phyloP scores from a whole-genome alignment of 805 yeast genomes.

The Candida nanaspora region DNA sequence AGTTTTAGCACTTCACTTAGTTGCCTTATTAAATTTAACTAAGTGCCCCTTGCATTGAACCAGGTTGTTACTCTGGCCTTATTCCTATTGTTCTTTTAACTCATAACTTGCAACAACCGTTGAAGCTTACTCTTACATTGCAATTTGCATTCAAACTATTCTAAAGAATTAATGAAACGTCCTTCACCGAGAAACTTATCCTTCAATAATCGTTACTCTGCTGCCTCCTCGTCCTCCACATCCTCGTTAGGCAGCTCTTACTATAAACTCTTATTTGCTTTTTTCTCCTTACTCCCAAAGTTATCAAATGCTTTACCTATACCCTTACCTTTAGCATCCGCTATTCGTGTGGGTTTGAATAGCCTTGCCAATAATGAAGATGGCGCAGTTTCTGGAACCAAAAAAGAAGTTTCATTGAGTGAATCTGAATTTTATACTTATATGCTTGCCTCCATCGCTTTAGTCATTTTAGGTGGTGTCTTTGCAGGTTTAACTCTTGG shows the following conservation, averaged over 20 bases:
- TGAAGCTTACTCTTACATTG: too few relatives aligned
- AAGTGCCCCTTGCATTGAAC: too few relatives aligned
- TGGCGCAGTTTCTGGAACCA: slow-evolving; percentile 1
- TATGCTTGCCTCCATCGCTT: slow-evolving; percentile 43
- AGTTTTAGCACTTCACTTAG: too few relatives aligned
- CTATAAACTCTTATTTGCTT: slow-evolving; percentile 11
- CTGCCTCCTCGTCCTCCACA: neutral
- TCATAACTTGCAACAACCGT: too few relatives aligned
- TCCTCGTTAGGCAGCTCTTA: neutral
- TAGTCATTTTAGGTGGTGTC: slow-evolving; percentile 79
- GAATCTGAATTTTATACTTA: slow-evolving; percentile 37
- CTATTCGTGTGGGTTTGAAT: neutral
- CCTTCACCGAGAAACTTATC: neutral
- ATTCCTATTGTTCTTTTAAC: too few relatives aligned
- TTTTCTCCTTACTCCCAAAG: slow-evolving; percentile 18
- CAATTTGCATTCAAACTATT: too few relatives aligned
- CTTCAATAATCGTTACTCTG: neutral
- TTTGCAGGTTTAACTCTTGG: slow-evolving; percentile 94
- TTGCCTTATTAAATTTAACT: too few relatives aligned
- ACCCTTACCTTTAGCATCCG: neutral
- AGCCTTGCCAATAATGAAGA: neutral
- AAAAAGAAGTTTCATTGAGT: slow-evolving; percentile 15
- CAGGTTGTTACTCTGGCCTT: too few relatives aligned
- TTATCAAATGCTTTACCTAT: slow-evolving; percentile 16
- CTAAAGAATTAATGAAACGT: neutral